Conservation (phyloP, 345 rosid genomes). For the Pseudoturritis turrita region DNA sequence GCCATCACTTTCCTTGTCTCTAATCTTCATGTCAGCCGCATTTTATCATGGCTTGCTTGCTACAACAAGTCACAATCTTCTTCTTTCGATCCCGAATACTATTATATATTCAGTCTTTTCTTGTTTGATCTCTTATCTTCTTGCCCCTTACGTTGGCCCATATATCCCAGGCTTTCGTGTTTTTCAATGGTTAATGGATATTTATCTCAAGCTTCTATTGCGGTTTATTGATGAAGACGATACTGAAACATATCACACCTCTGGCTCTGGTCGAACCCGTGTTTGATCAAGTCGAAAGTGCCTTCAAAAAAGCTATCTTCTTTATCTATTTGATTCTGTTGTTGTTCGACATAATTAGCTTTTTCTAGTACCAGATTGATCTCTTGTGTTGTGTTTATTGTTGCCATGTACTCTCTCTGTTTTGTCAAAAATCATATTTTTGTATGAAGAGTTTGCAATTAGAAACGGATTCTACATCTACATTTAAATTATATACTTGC, state of each 20-base stretch:
- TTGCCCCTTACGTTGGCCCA: neutral
- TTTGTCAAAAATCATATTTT: neutral
- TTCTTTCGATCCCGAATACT: no score
- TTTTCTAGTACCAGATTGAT: no score
- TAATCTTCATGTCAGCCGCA: neutral
- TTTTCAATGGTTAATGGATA: neutral
- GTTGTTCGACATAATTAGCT: neutral
- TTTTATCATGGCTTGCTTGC: no score
- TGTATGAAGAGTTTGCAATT: neutral
- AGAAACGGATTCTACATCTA: no score
- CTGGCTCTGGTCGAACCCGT: neutral
- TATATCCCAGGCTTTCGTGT: neutral
- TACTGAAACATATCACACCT: neutral
- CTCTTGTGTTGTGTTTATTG: neutral
- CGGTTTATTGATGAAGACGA: neutral
- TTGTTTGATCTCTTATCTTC: neutral
- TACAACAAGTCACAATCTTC: neutral
- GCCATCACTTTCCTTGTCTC: neutral
- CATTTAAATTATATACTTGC: no score
- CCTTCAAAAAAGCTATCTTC: no score
- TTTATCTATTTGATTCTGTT: neutral
- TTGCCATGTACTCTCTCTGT: neutral
- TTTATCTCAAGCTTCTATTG: neutral
- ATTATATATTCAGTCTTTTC: neutral
- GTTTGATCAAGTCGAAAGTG: neutral